Evolutionary conservation across 2,329 filamentous ascomycete genomes (phyloP), one percentile per base, ranked within the genome.

Genomic region (Xylaria sp.): DNA sequence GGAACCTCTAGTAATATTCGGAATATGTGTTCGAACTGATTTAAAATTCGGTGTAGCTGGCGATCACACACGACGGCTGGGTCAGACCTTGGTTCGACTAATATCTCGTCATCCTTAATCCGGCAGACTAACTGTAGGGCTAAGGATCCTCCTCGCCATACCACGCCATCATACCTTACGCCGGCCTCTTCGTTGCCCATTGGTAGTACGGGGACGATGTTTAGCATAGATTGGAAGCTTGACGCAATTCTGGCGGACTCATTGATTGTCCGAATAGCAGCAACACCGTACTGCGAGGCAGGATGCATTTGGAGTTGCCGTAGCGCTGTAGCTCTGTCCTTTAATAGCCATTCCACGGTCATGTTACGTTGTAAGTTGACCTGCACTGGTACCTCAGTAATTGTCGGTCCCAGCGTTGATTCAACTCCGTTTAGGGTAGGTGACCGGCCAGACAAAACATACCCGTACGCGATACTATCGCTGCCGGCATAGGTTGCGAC

Each of bases 401-500:
- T 54, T 23, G 60, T 65, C 17, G 63, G 63, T 4, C 63, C 63
- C 21, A 63, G 29, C 8, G 55, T 58, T 4, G 17, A 31, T 43
- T 60, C 57, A 15, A 38, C 41, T 4, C 51, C 60, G 19, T 37
- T 33, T 17, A 54, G 43, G n/a, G 23, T 33, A 23, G 60, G 40
- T 17, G 48, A 41, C 11, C 63, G 60, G 9, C 63, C 60, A 41
- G 64, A 65, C 40, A 62, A 37, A 6, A 67, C 56, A 17, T 47
- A 35, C 4, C 64, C 64, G 27, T 52, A 67, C 17, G 54, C 59
- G 21, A 67, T 31, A 31, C 54, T 65, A 10, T 67, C 62, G 31
- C 43, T 49, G 23, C 49, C 10, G 2, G 51, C 10, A 38, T 67
- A 67, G 1, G 48, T 43, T 10, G 53, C 47, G 17, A 40, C 38